phyloP scores from a whole-genome alignment of 805 yeast species.

The Lipomyces orientalis region DNA sequence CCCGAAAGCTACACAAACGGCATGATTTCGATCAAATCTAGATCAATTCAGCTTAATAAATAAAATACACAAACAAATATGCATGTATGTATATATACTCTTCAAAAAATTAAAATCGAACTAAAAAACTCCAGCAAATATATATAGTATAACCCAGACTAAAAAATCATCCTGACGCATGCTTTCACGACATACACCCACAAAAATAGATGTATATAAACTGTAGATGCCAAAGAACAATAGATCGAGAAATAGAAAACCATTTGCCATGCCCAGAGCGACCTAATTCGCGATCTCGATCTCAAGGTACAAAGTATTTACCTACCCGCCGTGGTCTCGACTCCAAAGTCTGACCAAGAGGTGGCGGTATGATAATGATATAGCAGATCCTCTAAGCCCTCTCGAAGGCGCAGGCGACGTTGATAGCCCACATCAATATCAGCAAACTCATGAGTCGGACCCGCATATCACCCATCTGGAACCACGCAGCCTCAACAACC shows the following conservation, averaged over 20 bases:
- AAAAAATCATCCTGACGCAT: too few species aligned
- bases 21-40: too few species aligned
- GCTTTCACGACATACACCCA: too few species aligned
- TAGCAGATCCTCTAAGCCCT: not conserved
- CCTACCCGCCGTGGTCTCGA: not conserved
- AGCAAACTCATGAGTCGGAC: slow-evolving; percentile 22
- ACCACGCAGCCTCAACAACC: slow-evolving; percentile 12
- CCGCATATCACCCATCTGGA: slow-evolving; percentile 25
- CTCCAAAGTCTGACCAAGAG: not conserved
- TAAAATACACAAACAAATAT: too few species aligned
- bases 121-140: too few species aligned
- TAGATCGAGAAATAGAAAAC: not conserved
- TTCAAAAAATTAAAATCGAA: too few species aligned
- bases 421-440: slow-evolving; percentile 33
- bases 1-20: too few species aligned
- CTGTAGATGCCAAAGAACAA: too few species aligned
- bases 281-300: slow-evolving; percentile 1
- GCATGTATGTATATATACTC: too few species aligned
- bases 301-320: not conserved
- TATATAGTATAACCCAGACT: too few species aligned
- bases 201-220: too few species aligned
- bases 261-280: not conserved
- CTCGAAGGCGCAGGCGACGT: slow-evolving; percentile 23
- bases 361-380: not conserved
- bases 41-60: too few species aligned